These are phyloP conservation scores for Boletellus sp. DNA, from an alignment of 1,284 basidiomycete species.

Conservation along the genomic window DNA sequence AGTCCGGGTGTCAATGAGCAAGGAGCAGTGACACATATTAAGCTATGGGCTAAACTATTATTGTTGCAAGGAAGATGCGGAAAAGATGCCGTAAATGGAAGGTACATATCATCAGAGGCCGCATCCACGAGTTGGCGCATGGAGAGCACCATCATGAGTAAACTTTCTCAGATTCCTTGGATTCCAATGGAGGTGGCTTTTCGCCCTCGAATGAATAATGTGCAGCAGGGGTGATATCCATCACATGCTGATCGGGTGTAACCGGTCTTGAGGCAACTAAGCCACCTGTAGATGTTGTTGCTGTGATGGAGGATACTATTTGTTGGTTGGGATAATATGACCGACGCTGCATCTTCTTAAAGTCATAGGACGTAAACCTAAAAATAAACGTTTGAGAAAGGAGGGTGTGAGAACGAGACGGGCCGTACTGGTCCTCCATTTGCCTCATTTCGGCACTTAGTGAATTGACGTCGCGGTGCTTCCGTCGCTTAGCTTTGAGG, in stretches of 20 bases:
- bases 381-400: background rate
- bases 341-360: constrained; percentile 77
- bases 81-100: constrained; percentile 27
- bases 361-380: constrained; percentile 81
- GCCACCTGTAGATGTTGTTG: constrained; percentile 42
- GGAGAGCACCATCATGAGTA: constrained; percentile 26
- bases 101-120: constrained; percentile 16
- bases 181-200: constrained; percentile 18
- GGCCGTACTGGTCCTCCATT: constrained; percentile 94
- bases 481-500: constrained; percentile 89
- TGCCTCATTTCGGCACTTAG: constrained; percentile 89
- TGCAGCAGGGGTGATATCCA: constrained; percentile 15
- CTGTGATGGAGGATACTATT: constrained; percentile 47
- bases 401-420: background rate
- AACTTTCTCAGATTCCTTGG: constrained; percentile 23
- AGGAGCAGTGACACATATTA: constrained; percentile 18
- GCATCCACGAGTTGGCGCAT: background rate
- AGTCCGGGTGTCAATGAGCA: constrained; percentile 8
- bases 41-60: constrained; percentile 19
- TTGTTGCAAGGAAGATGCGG: constrained; percentile 15
- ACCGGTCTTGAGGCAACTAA: constrained; percentile 43
- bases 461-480: constrained; percentile 79
- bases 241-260: constrained; percentile 36
- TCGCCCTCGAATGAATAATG: constrained; percentile 24
- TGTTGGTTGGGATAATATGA: constrained; percentile 82